Evolutionary conservation across 2,329 filamentous ascomycete genomes (phyloP), one percentile per base, ranked within the genome.

Genomic region (Apiospora sp.): DNA sequence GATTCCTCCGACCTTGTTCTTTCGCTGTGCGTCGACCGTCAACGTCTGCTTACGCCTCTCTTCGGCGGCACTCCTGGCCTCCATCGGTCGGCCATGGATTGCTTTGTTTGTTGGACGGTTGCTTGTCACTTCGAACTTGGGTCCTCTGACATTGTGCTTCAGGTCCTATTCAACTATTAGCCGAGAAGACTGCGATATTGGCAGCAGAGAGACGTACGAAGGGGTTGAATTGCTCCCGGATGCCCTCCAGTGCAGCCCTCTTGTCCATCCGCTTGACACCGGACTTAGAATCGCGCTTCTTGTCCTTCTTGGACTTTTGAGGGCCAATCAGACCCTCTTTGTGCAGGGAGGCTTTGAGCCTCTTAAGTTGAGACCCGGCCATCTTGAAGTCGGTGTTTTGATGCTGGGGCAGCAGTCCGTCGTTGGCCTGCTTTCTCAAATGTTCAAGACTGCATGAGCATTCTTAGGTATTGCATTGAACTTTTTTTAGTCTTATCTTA

Each of bases 201-300:
- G 41, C 16, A 19, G 10, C 10, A 34, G 24, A 13, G 14, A 14
- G n/a, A 68, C 67, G 44, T 68, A 68, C 96, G 83, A 99, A 99
- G 0, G 96, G 96, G 82, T 99, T 99, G 89, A 98, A 98, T 77
- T 95, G 93, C 79, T 98, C 95, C 80, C 96, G 93, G 81, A 99
- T 98, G 72, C 90, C 91, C 77, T 93, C 91, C 75, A 99, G 87
- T 22, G 95, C 94, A 72, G 91, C 92, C 79, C 92, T 90, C 80
- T 93, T 91, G 81, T 94, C 91, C 37, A 94, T 88, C 73, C 94
- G 92, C 83, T 94, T 93, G 79, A 96, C 92, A 77, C 84, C 89
- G 82, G 91, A 91, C 82, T 92, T 91, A 71, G 88, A 90, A 79
- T 89, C 88, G 80, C 93, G 91, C 79, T 94, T 93, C 82, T 94